Conservation (phyloP, 768 basidiomycete genomes). For the Auricularia cornea region DNA sequence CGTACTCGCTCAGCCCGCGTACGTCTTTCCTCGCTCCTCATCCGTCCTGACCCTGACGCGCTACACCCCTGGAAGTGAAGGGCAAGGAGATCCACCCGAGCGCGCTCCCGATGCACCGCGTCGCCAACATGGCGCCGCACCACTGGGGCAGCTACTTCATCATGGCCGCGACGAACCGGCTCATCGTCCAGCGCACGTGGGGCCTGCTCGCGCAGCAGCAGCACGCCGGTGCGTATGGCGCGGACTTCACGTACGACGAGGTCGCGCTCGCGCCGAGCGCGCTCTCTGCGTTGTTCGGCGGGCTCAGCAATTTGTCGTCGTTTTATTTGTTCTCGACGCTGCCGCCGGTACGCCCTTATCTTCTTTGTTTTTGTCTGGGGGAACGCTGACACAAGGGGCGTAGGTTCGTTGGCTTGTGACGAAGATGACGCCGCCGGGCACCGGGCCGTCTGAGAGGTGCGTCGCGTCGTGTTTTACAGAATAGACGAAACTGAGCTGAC, state of each 20-base stretch:
- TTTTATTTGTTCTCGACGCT: no score
- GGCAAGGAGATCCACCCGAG: slow-evolving; percentile 26
- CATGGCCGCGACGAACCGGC: slow-evolving; percentile 38
- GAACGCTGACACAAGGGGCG: no score
- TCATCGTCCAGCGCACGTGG: slow-evolving; percentile 50
- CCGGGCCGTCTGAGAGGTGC: not conserved
- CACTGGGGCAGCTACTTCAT: slow-evolving; percentile 30
- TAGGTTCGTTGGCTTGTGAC: slow-evolving; percentile 55
- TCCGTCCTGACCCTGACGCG: not conserved
- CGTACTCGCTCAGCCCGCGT: slow-evolving; percentile 41
- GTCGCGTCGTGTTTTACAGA: not conserved
- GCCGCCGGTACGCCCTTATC: no score
- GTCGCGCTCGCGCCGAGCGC: slow-evolving; percentile 32
- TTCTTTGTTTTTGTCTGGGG: no score
- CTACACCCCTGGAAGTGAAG: slow-evolving; percentile 9
- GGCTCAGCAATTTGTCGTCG: slow-evolving; percentile 24
- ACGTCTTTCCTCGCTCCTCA: slow-evolving; percentile 9
- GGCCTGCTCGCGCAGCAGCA: slow-evolving; percentile 29
- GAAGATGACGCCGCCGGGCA: slow-evolving; percentile 30
- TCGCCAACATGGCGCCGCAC: slow-evolving; percentile 28
- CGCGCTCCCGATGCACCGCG: slow-evolving; percentile 26
- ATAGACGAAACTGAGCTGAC: no score
- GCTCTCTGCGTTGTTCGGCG: slow-evolving; percentile 33
- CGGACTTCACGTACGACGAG: slow-evolving; percentile 70
- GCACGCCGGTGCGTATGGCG: slow-evolving; percentile 44